Percentiles rank a stretch among this genome's conserved stretches.
phyloP scores from a whole-genome alignment of 306 rosid species.

The Rosa multiflora region DNA sequence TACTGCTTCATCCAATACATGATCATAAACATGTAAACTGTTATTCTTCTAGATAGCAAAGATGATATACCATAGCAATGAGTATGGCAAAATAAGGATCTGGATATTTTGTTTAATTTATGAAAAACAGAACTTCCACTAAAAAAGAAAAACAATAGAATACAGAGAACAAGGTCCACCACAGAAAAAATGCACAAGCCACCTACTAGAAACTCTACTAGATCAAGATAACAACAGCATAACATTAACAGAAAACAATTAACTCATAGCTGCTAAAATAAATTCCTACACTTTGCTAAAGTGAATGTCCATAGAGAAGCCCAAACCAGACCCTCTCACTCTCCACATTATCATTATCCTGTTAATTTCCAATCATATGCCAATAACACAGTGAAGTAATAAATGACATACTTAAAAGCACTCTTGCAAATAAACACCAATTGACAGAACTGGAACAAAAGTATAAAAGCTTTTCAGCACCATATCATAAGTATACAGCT shows the following conservation, averaged over 20 bases:
- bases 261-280: not conserved
- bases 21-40: not conserved
- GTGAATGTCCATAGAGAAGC: not conserved
- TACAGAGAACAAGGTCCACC: not conserved
- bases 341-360: not conserved
- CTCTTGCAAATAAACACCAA: not conserved
- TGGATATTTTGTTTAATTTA: not conserved
- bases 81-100: not conserved
- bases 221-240: not conserved
- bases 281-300: not conserved
- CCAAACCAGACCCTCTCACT: not conserved
- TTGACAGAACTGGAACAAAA: not conserved
- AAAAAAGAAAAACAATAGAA: not conserved
- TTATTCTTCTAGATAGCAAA: constrained; percentile 2
- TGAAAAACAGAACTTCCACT: not conserved
- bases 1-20: not conserved
- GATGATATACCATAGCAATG: not conserved
- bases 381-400: not conserved
- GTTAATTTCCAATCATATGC: not conserved
- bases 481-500: too few species aligned
- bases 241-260: not conserved
- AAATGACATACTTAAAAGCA: not conserved
- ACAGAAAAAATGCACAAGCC: not conserved
- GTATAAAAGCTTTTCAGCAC: not conserved
- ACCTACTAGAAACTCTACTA: not conserved